phyloP scores from a whole-genome alignment of 176 grass and related monocot genomes.

The Chrysopogon serrulatus region DNA sequence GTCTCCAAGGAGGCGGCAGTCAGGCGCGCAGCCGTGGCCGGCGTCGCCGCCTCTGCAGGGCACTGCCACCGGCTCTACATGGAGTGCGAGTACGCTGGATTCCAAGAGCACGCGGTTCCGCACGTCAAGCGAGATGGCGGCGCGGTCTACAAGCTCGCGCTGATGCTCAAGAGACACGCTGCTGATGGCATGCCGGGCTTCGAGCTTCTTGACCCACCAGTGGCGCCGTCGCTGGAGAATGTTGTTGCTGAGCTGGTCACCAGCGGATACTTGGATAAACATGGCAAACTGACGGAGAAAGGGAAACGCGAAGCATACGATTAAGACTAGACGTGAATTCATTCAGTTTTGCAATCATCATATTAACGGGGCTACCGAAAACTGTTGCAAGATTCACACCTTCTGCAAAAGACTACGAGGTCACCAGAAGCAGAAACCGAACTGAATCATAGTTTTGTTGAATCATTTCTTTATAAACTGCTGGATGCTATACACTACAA shows the following conservation, averaged over 20 bases:
- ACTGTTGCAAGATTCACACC: background rate
- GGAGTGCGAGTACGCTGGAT: background rate
- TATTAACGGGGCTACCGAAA: background rate
- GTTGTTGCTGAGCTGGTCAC: background rate
- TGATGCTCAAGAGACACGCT: conserved; percentile 10
- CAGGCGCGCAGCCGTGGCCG: background rate
- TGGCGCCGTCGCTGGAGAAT: background rate
- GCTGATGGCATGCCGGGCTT: background rate
- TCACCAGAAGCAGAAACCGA: background rate
- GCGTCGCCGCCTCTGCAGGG: background rate
- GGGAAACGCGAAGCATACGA: background rate
- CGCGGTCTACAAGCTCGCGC: background rate
- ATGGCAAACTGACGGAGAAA: conserved; percentile 7
- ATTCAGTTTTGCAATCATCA: background rate
- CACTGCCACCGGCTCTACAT: conserved; percentile 14
- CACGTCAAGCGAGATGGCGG: background rate
- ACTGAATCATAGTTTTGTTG: background rate
- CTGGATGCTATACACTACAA: conserved; percentile 24
- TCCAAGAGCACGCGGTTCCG: conserved; percentile 9
- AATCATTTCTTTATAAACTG: background rate
- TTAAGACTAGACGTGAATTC: background rate
- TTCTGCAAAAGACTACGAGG: background rate
- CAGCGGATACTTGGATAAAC: background rate
- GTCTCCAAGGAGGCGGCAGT: conserved; percentile 6
- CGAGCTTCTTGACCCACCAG: background rate